These are phyloP conservation scores for Mucor mucedo DNA, from an alignment of 371 early-diverging fungal species.

Conservation along the genomic window DNA sequence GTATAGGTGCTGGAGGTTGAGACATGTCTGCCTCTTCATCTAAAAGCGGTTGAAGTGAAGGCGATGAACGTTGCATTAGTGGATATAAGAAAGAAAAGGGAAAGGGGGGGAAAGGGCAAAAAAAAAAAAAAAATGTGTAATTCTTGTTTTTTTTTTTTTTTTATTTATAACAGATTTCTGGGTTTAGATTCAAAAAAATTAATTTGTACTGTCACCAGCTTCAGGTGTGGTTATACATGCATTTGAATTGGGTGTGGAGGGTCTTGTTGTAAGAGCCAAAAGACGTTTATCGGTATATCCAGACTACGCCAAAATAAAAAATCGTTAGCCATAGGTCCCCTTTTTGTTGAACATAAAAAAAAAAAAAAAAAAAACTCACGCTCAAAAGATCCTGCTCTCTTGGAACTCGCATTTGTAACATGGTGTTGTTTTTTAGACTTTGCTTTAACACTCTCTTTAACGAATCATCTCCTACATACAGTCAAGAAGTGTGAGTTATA, in stretches of 20 bases:
- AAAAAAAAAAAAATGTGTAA: background rate
- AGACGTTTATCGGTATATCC: slow-evolving; percentile 54
- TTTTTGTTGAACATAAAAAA: too few relatives aligned
- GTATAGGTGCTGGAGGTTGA: background rate
- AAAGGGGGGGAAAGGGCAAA: background rate
- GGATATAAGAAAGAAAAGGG: background rate
- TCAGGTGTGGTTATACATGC: background rate
- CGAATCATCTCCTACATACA: slow-evolving; percentile 30
- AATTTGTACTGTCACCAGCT: background rate
- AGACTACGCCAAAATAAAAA: slow-evolving; percentile 24
- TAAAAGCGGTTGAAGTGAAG: slow-evolving; percentile 12
- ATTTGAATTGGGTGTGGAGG: slow-evolving; percentile 3
- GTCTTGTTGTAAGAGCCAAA: slow-evolving; percentile 39
- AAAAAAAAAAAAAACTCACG: slow-evolving; percentile 19
- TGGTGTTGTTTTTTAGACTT: slow-evolving; percentile 31
- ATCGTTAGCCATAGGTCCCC: too few relatives aligned
- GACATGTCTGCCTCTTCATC: slow-evolving; percentile 5
- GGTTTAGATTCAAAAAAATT: background rate
- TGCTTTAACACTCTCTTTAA: slow-evolving; percentile 38
- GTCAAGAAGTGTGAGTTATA: too few relatives aligned
- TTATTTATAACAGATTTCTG: background rate
- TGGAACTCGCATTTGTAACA: slow-evolving; percentile 42
- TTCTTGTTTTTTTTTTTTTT: background rate
- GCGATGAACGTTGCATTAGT: slow-evolving; percentile 15
- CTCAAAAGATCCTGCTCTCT: slow-evolving; percentile 41